Conservation (phyloP, 1,139 yeast species). For the Trichomonascaceae sp. region DNA sequence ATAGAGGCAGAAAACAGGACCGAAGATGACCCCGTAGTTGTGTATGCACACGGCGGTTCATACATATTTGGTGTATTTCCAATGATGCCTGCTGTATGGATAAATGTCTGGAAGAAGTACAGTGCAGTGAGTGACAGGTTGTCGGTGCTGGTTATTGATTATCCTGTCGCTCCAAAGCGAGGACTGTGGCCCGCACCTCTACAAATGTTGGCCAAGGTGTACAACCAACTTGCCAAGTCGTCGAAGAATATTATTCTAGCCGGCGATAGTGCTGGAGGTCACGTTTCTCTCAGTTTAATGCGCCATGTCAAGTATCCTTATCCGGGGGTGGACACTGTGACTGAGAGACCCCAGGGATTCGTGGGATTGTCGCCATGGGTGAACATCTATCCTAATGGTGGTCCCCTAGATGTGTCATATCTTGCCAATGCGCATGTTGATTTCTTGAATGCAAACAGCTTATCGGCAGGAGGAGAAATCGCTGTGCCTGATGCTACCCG, state of each 20-base stretch:
- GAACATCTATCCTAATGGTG: not conserved
- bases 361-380: not conserved
- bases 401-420: not conserved
- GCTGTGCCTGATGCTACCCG: not conserved
- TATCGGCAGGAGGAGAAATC: not conserved
- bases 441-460: not conserved
- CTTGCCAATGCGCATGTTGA: not conserved
- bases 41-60: conserved; percentile 41
- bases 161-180: not conserved
- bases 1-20: conserved; percentile 22
- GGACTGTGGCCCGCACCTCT: not conserved
- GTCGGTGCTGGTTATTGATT: not conserved
- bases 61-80: conserved; percentile 29
- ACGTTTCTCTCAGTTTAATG: not conserved
- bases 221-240: not conserved
- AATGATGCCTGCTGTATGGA: not conserved
- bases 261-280: not conserved
- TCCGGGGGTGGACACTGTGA: not conserved
- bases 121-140: not conserved
- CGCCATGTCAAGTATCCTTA: not conserved
- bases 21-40: conserved; percentile 23
- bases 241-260: not conserved
- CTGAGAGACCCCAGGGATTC: not conserved
- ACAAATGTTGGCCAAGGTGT: not conserved
- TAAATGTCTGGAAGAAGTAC: not conserved